A percentile compares a stretch with the other conserved stretches of the same genome.
phyloP scores from a whole-genome alignment of 2,329 filamentous ascomycete genomes.

The Didymella exigua region DNA sequence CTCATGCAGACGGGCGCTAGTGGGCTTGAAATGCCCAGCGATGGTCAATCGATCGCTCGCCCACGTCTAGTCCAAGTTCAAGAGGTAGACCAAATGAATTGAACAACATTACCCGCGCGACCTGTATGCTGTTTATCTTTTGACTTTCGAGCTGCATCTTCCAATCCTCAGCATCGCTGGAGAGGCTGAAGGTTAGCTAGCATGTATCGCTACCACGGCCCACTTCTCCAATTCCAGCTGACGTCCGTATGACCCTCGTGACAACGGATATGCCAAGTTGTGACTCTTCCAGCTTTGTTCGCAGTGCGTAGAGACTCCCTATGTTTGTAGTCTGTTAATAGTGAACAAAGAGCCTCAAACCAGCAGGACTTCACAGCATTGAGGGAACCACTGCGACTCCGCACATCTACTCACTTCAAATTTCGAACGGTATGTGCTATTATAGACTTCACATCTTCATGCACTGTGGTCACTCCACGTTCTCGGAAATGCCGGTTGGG shows the following conservation, averaged over 20 bases:
- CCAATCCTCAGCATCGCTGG: background rate
- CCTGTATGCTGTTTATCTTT: background rate
- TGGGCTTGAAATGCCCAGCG: background rate
- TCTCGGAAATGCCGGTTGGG: constrained; percentile 41
- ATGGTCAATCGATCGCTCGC: background rate
- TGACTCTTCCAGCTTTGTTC: background rate
- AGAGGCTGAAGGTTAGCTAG: background rate
- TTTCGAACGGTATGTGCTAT: constrained; percentile 47
- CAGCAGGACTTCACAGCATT: background rate
- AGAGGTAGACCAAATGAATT: no score
- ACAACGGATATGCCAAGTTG: background rate
- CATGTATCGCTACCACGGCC: background rate
- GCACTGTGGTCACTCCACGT: constrained; percentile 50
- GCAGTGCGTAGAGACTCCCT: background rate
- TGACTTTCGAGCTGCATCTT: background rate
- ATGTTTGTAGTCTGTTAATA: background rate
- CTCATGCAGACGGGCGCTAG: constrained; percentile 20
- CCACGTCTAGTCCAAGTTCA: no score
- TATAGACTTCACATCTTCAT: constrained; percentile 51
- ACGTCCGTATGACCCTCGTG: constrained; percentile 1
- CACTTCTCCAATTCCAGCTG: constrained; percentile 3
- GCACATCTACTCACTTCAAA: background rate
- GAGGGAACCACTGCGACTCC: background rate
- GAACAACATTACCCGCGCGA: background rate
- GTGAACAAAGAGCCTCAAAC: background rate